A percentile compares a stretch with the other conserved stretches of the same genome.
Evolutionary conservation across 75 land plant species (phyloP).

Genomic region (Cryptomeria japonica): DNA sequence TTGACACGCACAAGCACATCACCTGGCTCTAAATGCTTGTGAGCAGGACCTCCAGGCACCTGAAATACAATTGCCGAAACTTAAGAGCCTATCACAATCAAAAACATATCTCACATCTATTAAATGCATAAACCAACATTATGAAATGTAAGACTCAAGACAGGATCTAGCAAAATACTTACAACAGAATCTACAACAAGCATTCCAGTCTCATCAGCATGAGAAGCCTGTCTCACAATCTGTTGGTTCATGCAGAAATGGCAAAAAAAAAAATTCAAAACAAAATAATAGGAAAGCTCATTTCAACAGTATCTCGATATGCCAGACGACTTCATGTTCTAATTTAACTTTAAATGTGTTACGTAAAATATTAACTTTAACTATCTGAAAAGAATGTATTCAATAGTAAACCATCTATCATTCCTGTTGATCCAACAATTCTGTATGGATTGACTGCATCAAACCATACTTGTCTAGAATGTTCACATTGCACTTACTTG

Average conservation of each 20-base stretch:
- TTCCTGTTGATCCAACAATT: not conserved
- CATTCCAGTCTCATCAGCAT: constrained; percentile 85
- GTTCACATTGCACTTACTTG: constrained; percentile 32
- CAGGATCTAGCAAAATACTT: constrained; percentile 18
- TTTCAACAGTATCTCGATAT: not conserved
- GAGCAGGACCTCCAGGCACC: constrained; percentile 96
- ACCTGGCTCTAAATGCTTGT: constrained; percentile 83
- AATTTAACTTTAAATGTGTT: not conserved
- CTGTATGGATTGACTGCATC: not conserved
- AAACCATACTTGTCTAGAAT: not conserved
- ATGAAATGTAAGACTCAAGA: not conserved
- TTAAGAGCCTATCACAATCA: constrained; percentile 2
- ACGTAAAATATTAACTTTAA: not conserved
- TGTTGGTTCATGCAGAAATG: constrained; percentile 19
- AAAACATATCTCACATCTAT: not conserved
- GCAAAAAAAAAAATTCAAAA: not conserved
- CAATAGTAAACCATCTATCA: not conserved
- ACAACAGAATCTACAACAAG: constrained; percentile 97
- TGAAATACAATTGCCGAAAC: constrained; percentile 4
- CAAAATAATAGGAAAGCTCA: not conserved
- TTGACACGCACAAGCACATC: constrained; percentile 84
- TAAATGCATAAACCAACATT: not conserved
- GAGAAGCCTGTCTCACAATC: constrained; percentile 80
- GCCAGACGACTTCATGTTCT: not conserved
- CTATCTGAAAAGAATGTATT: not conserved